phyloP scores from a whole-genome alignment of 345 rosid genomes.

The Adansonia digitata region DNA sequence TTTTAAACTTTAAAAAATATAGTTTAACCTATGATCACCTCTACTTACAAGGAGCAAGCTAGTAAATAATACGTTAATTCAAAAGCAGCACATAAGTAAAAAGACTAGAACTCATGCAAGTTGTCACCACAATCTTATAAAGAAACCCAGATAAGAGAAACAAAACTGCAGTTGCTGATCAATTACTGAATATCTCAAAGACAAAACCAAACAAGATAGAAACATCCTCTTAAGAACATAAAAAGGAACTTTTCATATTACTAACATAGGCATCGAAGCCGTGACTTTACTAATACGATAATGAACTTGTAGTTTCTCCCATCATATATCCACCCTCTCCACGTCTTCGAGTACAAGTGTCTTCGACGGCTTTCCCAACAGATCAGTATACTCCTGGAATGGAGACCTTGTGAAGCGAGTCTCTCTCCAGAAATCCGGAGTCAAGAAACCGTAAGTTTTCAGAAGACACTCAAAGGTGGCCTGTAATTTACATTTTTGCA shows the following conservation, averaged over 20 bases:
- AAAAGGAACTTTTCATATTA: background rate
- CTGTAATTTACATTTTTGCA: conserved; percentile 15
- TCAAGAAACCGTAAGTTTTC: conserved; percentile 76
- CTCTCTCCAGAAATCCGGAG: conserved; percentile 74
- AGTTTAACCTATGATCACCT: too few relatives aligned
- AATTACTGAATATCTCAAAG: background rate
- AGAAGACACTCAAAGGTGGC: conserved; percentile 65
- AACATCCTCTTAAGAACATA: background rate
- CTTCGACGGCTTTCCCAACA: conserved; percentile 40
- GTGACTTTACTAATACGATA: background rate
- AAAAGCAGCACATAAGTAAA: background rate
- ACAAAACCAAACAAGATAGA: background rate
- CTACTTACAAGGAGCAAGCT: too few relatives aligned
- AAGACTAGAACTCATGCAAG: background rate
- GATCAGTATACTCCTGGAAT: conserved; percentile 56
- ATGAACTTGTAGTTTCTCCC: background rate
- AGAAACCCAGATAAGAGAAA: background rate
- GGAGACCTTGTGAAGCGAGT: conserved; percentile 53
- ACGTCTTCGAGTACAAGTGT: conserved; percentile 14
- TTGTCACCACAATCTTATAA: background rate
- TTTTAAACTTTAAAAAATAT: too few relatives aligned
- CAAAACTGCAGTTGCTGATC: background rate
- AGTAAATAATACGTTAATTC: background rate
- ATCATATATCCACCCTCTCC: background rate
- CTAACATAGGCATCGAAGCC: background rate